Conservation (phyloP, 148 eudicot genomes). For the Vaccinium corymbosum region DNA sequence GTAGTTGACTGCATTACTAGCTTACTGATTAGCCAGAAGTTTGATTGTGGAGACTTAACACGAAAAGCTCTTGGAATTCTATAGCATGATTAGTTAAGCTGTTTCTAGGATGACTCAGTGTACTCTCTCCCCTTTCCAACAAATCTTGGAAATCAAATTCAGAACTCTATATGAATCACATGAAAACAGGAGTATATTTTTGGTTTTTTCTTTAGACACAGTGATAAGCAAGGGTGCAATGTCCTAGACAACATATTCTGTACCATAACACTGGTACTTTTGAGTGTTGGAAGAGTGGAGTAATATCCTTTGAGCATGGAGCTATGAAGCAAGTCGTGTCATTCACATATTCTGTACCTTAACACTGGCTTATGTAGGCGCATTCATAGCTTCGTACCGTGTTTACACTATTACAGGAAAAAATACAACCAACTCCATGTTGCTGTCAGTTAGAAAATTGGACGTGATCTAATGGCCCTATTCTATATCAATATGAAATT, state of each 20-base stretch:
- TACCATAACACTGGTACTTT: not conserved
- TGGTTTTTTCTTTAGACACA: not conserved
- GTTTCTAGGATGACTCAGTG: not conserved
- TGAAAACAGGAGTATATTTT: not conserved
- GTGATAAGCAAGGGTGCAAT: not conserved
- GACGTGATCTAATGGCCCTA: not conserved
- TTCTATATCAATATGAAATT: not conserved
- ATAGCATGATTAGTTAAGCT: not conserved
- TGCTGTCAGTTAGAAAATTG: not conserved
- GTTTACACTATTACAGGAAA: not conserved
- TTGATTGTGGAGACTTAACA: not conserved
- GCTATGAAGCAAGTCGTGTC: not conserved
- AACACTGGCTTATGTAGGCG: not conserved
- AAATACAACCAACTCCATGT: not conserved
- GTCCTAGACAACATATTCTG: not conserved
- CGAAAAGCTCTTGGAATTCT: constrained; percentile 2
- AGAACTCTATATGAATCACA: not conserved
- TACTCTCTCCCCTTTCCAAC: not conserved
- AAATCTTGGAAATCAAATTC: constrained; percentile 3
- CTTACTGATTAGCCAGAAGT: not conserved
- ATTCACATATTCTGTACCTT: not conserved
- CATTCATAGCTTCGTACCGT: not conserved
- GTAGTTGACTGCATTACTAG: not conserved
- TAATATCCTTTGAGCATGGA: not conserved
- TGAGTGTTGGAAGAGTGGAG: not conserved